Base-by-base conservation (phyloP, 257 asterid species). In the Solanum habrochaites region DNA sequence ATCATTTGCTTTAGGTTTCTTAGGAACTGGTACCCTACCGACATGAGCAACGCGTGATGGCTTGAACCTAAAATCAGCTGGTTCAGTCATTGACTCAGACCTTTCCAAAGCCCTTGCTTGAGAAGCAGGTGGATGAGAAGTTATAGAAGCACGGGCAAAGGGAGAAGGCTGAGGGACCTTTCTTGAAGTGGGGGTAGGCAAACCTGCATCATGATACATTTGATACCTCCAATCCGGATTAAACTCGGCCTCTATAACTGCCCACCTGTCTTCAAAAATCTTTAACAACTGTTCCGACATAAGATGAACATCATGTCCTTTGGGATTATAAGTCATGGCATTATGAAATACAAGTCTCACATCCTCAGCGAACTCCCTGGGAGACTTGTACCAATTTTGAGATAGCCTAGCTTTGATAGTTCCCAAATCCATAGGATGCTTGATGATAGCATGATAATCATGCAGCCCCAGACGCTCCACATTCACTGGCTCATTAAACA, bases 381-480 rank as follows among this genome's bases (percentile, higher is more conserved):
- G 89, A 58, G 87, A 83, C 75, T 85, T 85, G 73, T 85, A 85
- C 83, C 35, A 8, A 49, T 85, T 85, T 66, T 49, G 87, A 40
- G 87, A 71, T 27, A 85, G 37, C 87, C 83, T 71, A 85, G 70
- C 47, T 74, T 87, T 87, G 73, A 87, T 73, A 27, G 89, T 84
- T n/a, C 89, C 87, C 25, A 87, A 74, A 87, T 87, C 89, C 85
- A 87, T 87, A 4, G 89, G 89, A 43, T 87, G 89, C 81, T 87
- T 87, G 39, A 87, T 87, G 27, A 87, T 78, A 73, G 74, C 86
- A 52, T 52, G 75, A 87, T 84, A 87, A 83, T 87, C 89, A 35
- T 78, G 89, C 70, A 87, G 58, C 70, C 74, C 74, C 37, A 87
- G 85, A 29, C 64, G 83, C 20, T 71, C 80, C 42, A 64, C 67